phyloP scores from a whole-genome alignment of 2,329 filamentous ascomycete species.

The Talaromyces albobiverticillius region DNA sequence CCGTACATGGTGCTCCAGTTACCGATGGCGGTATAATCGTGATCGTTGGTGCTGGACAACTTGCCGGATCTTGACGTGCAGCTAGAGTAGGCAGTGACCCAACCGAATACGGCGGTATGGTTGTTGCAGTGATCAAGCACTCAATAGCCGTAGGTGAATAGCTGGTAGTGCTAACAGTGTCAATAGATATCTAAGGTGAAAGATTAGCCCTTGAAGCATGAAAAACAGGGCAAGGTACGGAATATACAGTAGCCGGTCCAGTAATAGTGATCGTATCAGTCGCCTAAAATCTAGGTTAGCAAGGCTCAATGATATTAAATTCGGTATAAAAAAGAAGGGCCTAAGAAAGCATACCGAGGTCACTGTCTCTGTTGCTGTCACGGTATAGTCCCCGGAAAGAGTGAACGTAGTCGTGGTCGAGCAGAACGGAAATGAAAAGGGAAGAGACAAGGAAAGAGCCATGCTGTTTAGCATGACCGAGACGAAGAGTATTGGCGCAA shows the following conservation, averaged over 20 bases:
- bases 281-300: background rate
- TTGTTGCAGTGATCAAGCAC: slow-evolving; percentile 7
- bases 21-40: slow-evolving; percentile 4
- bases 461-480: background rate
- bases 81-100: background rate
- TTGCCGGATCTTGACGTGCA: slow-evolving; percentile 1
- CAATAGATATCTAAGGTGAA: background rate
- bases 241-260: background rate
- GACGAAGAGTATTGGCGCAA: background rate
- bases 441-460: background rate
- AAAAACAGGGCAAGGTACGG: background rate
- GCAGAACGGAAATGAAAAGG: slow-evolving; percentile 3
- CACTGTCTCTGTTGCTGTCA: slow-evolving; percentile 3
- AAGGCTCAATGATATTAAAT: background rate
- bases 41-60: background rate
- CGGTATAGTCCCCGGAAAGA: slow-evolving; percentile 1
- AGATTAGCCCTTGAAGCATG: background rate
- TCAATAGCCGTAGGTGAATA: background rate
- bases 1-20: slow-evolving; percentile 1
- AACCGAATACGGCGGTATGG: background rate
- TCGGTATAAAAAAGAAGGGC: too few relatives aligned
- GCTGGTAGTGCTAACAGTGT: slow-evolving; percentile 2
- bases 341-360: slow-evolving; percentile 3
- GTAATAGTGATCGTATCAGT: slow-evolving; percentile 1
- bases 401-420: background rate